Base-by-base conservation (phyloP, 305 asterid species). In the Petunia hybrid region DNA sequence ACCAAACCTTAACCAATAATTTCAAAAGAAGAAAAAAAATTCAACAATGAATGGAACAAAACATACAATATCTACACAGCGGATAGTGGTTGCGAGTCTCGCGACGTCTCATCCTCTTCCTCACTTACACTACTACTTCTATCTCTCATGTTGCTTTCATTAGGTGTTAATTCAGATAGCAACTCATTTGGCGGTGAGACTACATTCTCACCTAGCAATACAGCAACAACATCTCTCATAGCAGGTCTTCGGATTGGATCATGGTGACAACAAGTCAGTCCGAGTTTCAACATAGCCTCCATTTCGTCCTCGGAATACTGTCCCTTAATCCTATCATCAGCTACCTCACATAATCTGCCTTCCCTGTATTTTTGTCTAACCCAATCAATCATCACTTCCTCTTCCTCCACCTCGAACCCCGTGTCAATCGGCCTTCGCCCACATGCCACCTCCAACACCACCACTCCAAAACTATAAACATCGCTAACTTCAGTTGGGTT, bases 401-500 rank as follows among this genome's bases (percentile, higher is more conserved):
- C 97, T 31, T 92, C 98, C 88, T 92, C 97, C 3, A 64, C 80
- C 76, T 61, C 92, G 35, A 83, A 87, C 4, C 81, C 40, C 0
- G 83, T 45, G 85, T 87, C 91, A 57, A 94, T 75, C 0, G 98
- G 97, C 85, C 87, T 88, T 57, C 98, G 86, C 77, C 97, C 97
- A 40, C 97, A 94, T 1, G 87, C 97, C 86, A 94, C 98, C 84
- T 94, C 97, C 90, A 94, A 81, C n/a, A 94, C 88, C 81, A 91
- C 93, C 1, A 92, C 92, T 22, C 97, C 97, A 60, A 91, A 94
- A 80, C 98, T 92, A 41, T 91, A 94, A 41, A 94, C 95, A 73
- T 94, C 98, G 6, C 92, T 92, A 61, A 92, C 92, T 1, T 89
- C 87, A 1, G 92, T 94, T 0, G 98, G 98, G 5, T 90, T 31